phyloP scores from a whole-genome alignment of 495 filamentous ascomycete species.

The Bacidia gigantensis region DNA sequence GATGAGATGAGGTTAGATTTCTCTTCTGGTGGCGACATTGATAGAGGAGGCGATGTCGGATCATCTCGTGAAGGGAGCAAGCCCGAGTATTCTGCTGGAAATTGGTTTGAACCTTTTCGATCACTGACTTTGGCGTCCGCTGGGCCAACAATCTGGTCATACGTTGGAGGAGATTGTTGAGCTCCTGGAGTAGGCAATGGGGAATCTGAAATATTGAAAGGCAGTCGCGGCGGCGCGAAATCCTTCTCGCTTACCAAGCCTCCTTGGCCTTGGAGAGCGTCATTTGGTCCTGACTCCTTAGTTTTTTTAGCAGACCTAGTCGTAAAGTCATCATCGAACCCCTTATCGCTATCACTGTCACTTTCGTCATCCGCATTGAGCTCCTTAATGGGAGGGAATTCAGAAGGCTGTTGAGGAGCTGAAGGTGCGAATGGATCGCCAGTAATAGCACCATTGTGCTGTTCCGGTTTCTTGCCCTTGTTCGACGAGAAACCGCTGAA shows the following conservation, averaged over 20 bases:
- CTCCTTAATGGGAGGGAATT: conserved; percentile 91
- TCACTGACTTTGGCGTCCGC: conserved; percentile 19
- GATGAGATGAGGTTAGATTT: conserved; percentile 6
- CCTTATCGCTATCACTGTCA: conserved; percentile 66
- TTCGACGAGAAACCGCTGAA: conserved; percentile 47
- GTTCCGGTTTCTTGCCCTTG: conserved; percentile 35
- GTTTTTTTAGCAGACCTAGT: conserved; percentile 48
- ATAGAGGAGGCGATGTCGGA: conserved; percentile 37
- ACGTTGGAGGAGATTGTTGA: conserved; percentile 52
- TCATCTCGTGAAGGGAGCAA: conserved; percentile 51
- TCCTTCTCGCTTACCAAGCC: conserved; percentile 14
- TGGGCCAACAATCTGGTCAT: conserved; percentile 36
- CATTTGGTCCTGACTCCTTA: conserved; percentile 21
- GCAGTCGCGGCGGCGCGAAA: conserved; percentile 12
- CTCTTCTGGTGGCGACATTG: no score
- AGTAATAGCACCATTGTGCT: conserved; percentile 22
- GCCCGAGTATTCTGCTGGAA: conserved; percentile 48
- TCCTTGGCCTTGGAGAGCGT: conserved; percentile 19
- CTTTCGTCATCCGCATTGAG: conserved; percentile 61
- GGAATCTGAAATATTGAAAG: conserved; percentile 13
- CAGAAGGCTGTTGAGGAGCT: conserved; percentile 19
- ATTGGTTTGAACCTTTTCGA: conserved; percentile 28
- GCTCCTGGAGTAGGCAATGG: conserved; percentile 39
- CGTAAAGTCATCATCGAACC: conserved; percentile 89
- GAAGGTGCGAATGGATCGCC: conserved; percentile 19